phyloP scores from a whole-genome alignment of 2,329 filamentous ascomycete genomes.

The Anthostomella pinea region DNA sequence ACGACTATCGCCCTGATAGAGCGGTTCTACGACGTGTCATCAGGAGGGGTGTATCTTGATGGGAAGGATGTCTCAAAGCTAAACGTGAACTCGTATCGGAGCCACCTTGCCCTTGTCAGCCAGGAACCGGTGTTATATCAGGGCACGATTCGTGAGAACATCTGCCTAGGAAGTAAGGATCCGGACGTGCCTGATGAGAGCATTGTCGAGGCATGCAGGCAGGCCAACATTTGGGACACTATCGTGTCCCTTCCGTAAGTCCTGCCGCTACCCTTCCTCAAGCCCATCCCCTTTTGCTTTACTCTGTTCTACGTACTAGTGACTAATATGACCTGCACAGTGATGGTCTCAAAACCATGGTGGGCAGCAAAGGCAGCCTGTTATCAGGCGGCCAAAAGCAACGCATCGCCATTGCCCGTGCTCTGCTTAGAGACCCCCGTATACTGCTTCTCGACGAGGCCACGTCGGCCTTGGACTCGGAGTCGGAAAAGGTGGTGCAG shows the following conservation, averaged over 20 bases:
- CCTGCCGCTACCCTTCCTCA: too few relatives aligned
- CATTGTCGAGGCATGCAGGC: conserved; percentile 53
- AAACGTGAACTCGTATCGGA: conserved; percentile 49
- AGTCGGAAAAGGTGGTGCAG: conserved; percentile 56
- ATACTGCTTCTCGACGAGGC: conserved; percentile 69
- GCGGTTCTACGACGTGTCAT: conserved; percentile 42
- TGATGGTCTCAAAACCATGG: conserved; percentile 55
- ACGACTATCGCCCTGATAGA: conserved; percentile 55
- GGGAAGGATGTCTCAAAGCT: conserved; percentile 38
- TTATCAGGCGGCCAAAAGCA: conserved; percentile 71
- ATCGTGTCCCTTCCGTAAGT: conserved; percentile 51
- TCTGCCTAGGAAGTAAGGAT: conserved; percentile 46
- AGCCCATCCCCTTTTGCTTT: too few relatives aligned
- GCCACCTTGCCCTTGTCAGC: conserved; percentile 53
- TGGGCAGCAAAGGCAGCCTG: conserved; percentile 61
- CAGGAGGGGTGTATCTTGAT: conserved; percentile 47
- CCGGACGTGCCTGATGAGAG: conserved; percentile 39
- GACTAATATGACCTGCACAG: too few relatives aligned
- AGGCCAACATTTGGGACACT: conserved; percentile 59
- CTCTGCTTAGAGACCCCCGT: conserved; percentile 60
- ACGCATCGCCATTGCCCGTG: conserved; percentile 65
- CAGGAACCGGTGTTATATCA: conserved; percentile 55
- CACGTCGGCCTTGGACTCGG: conserved; percentile 64
- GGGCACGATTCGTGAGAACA: conserved; percentile 45
- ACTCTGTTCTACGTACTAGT: too few relatives aligned